Evolutionary conservation across 805 yeast genomes (phyloP).

Genomic region (Diddensiella transvaalensis): DNA sequence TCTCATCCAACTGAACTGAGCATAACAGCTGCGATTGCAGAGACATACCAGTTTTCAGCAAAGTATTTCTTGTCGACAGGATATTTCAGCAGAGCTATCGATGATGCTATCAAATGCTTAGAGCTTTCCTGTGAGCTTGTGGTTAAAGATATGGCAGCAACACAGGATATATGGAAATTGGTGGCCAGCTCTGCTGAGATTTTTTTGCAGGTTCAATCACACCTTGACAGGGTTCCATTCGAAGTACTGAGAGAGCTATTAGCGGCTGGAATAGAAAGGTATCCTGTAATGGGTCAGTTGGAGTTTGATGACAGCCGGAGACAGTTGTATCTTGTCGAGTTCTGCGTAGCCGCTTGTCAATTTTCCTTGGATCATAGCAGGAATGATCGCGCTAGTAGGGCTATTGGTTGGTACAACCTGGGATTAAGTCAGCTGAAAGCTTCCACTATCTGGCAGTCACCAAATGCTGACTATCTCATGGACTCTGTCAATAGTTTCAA

Average conservation of each 20-base stretch:
- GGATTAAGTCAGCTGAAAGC: slow-evolving; percentile 62
- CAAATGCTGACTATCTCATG: slow-evolving; percentile 37
- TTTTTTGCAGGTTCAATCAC: slow-evolving; percentile 53
- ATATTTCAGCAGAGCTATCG: slow-evolving; percentile 61
- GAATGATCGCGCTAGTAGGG: slow-evolving; percentile 33
- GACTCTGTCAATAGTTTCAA: slow-evolving; percentile 57
- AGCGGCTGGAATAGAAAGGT: slow-evolving; percentile 15
- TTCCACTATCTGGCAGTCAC: slow-evolving; percentile 32
- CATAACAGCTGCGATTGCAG: slow-evolving; percentile 45
- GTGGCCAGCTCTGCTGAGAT: slow-evolving; percentile 56
- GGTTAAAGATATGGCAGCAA: slow-evolving; percentile 30
- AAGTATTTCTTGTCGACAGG: slow-evolving; percentile 53
- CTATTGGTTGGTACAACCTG: slow-evolving; percentile 55
- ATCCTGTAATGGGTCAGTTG: slow-evolving; percentile 15
- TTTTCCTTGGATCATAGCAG: slow-evolving; percentile 13
- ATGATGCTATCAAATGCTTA: slow-evolving; percentile 45
- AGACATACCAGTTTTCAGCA: slow-evolving; percentile 55
- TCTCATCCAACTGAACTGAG: slow-evolving; percentile 32
- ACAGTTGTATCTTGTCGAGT: slow-evolving; percentile 8
- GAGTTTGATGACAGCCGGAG: slow-evolving; percentile 22
- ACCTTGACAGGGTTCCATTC: slow-evolving; percentile 49
- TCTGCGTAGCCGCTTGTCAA: slow-evolving; percentile 3
- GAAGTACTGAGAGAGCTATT: slow-evolving; percentile 31
- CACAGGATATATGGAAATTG: slow-evolving; percentile 64
- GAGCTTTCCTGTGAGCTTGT: slow-evolving; percentile 41